Conservation (phyloP, 352 stramenopile genomes). For the Pythium diclinum region DNA sequence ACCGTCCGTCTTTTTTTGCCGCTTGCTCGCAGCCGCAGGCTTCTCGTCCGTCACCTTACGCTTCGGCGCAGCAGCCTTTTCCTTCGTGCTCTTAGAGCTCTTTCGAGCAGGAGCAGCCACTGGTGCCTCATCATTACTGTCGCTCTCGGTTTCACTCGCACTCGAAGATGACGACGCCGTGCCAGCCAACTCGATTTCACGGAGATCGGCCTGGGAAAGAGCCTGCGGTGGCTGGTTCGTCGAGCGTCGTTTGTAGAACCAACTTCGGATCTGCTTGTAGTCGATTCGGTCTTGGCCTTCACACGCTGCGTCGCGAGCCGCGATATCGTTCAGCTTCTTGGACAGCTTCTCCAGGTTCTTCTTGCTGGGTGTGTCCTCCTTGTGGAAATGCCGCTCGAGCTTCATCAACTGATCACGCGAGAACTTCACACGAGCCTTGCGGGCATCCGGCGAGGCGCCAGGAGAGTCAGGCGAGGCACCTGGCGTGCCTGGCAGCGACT, state of each 20-base stretch:
- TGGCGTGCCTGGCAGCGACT: constrained; percentile 52
- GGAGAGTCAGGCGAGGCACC: constrained; percentile 59
- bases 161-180: constrained; percentile 43
- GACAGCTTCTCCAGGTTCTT: constrained; percentile 76
- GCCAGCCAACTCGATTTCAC: constrained; percentile 34
- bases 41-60: constrained; percentile 23
- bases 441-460: constrained; percentile 63
- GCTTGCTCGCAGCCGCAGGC: constrained; percentile 13
- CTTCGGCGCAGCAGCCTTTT: constrained; percentile 10
- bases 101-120: constrained; percentile 6
- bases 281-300: constrained; percentile 67
- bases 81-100: constrained; percentile 15
- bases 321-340: constrained; percentile 70
- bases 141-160: constrained; percentile 66
- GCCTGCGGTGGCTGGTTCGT: constrained; percentile 75
- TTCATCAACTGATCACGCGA: constrained; percentile 73
- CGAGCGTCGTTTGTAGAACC: constrained; percentile 86
- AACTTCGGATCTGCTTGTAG: constrained; percentile 86
- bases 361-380: constrained; percentile 79
- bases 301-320: constrained; percentile 43
- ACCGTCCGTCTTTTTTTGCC: constrained; percentile 28
- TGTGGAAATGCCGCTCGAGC: constrained; percentile 80
- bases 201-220: constrained; percentile 51
- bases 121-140: constrained; percentile 45
- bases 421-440: constrained; percentile 72